These are phyloP conservation scores for Monosporascus ibericus DNA, from an alignment of 2,329 filamentous ascomycete genomes.

Conservation along the genomic window DNA sequence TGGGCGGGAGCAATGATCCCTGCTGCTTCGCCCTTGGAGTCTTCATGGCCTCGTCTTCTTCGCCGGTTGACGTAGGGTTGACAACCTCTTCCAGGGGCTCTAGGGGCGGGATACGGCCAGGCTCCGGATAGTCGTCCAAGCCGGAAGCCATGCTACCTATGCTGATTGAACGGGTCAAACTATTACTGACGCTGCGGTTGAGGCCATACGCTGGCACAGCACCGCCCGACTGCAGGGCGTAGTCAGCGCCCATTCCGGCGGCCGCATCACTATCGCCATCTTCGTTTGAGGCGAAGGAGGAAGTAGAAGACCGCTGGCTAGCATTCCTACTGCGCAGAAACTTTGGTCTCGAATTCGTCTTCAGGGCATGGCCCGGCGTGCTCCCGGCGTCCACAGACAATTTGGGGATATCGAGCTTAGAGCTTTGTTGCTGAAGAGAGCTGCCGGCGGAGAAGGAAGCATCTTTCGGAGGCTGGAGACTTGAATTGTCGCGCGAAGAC, in stretches of 20 bases:
- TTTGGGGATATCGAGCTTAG: slow-evolving; percentile 26
- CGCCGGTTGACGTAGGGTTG: slow-evolving; percentile 25
- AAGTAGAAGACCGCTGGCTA: slow-evolving; percentile 55
- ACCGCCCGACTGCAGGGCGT: slow-evolving; percentile 75
- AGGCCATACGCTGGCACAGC: slow-evolving; percentile 54
- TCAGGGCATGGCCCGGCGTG: slow-evolving; percentile 41
- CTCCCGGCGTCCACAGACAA: slow-evolving; percentile 36
- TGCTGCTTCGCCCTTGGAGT: slow-evolving; percentile 63
- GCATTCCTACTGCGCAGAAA: slow-evolving; percentile 52
- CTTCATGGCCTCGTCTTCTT: slow-evolving; percentile 43
- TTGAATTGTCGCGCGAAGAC: slow-evolving; percentile 17
- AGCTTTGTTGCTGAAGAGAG: slow-evolving; percentile 24
- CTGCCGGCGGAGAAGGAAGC: slow-evolving; percentile 18
- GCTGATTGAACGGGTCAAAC: slow-evolving; percentile 71
- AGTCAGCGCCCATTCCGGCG: slow-evolving; percentile 63
- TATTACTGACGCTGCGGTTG: slow-evolving; percentile 45
- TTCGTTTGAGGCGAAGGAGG: slow-evolving; percentile 52
- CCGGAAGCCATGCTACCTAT: slow-evolving; percentile 86
- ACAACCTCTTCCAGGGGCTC: slow-evolving; percentile 46
- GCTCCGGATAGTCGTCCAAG: slow-evolving; percentile 48
- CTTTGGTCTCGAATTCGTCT: slow-evolving; percentile 43
- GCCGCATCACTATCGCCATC: slow-evolving; percentile 70
- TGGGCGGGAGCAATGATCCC: slow-evolving; percentile 56
- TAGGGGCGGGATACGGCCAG: slow-evolving; percentile 37
- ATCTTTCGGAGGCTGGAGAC: slow-evolving; percentile 27